Base-by-base conservation (phyloP, 2,329 filamentous ascomycete species). In the Chaetomiaceae sp. region DNA sequence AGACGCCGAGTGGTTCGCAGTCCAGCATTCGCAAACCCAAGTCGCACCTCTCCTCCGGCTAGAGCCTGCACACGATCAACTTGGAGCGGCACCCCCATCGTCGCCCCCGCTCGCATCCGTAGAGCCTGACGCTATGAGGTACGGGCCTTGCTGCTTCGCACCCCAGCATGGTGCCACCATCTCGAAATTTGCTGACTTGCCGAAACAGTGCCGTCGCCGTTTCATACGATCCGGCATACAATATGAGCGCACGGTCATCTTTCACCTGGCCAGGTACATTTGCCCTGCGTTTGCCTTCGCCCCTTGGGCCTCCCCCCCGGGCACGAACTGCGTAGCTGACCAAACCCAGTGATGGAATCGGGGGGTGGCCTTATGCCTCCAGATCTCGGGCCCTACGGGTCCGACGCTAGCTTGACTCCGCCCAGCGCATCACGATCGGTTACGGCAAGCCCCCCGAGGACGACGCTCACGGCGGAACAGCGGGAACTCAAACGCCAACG, bases 401-500 rank as follows among this genome's bases (percentile, higher is more conserved):
- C 77, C 20, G 78, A 79, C 50, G 66, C 70, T 53, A 79, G 74
- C 65, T 65, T 78, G 42, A 77, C 76, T 19, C 74, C 77, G 31
- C 73, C 74, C 20, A 71, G 67, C 50, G 68, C 67, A 33, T 72
- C 77, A 21, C 70, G 75, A 65, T 81, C 78, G 19, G 66, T 75
- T 42, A 81, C 79, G 34, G 75, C 75, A 19, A 85, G 81, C 66
- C 80, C 81, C 21, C 78, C 79, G 5, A 73, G 75, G 55, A 67
- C 69, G 55, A 67, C 68, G 33, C 71, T 83, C 61, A 80, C 78
- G 5, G 69, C 78, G 6, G 79, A 83, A 62, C 79, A 83, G 63
- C 75, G 81, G 55, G 80, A 82, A 60, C 63, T 83, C 37, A 83
- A 81, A 68, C 73, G 79, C 52, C 80, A 84, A 60, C 73, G 75